Evolutionary conservation across 2,329 filamentous ascomycete genomes (phyloP).

Genomic region (Diaporthe helianthi): DNA sequence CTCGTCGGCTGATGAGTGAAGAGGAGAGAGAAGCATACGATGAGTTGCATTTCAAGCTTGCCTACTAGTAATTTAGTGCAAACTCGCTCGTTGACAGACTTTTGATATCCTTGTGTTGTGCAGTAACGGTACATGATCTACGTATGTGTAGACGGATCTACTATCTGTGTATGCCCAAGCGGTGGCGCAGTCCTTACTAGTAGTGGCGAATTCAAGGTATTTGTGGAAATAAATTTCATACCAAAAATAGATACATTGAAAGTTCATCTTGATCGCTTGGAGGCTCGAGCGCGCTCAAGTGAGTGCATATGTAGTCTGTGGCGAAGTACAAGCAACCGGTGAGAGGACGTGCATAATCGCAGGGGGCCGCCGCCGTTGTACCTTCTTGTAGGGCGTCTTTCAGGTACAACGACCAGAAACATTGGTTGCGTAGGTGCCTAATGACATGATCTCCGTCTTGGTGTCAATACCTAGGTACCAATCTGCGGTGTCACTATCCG

Average conservation of each 20-base stretch:
- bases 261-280: neutral
- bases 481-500: neutral
- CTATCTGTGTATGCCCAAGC: neutral
- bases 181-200: neutral
- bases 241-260: neutral
- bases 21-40: constrained; percentile 18
- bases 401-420: neutral
- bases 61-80: neutral
- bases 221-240: neutral
- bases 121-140: too few relatives aligned
- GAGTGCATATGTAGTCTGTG: neutral
- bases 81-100: neutral
- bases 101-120: neutral
- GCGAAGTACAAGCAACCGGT: neutral
- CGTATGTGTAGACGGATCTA: neutral
- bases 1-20: neutral
- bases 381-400: neutral
- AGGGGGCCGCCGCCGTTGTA: neutral
- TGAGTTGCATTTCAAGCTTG: constrained; percentile 14
- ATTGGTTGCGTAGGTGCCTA: neutral
- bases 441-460: neutral
- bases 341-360: neutral
- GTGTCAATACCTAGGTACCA: neutral
- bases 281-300: too few relatives aligned
- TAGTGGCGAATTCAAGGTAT: neutral